These are phyloP conservation scores for Neurospora crassa DNA, from an alignment of 2,329 filamentous ascomycete species.

Conservation along the genomic window DNA sequence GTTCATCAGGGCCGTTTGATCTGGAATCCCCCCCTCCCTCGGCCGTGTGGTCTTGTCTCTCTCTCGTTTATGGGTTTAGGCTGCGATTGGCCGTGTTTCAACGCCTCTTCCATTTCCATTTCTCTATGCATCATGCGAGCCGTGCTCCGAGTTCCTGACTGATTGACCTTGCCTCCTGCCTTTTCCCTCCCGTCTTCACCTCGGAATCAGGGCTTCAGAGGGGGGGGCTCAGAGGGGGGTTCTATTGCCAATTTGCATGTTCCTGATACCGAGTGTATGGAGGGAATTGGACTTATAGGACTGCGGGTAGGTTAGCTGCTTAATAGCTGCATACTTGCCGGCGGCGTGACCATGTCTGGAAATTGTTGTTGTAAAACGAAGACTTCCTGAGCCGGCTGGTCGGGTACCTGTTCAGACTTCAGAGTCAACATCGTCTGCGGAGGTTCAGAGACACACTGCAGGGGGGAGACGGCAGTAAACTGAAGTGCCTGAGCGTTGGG, in stretches of 20 bases:
- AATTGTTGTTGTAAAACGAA: not conserved
- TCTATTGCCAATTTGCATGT: not conserved
- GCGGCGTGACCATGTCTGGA: not conserved
- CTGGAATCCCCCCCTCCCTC: not conserved
- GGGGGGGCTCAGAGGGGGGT: not conserved
- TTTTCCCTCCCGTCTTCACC: not conserved
- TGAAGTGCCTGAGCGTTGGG: not conserved
- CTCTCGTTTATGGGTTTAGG: not conserved
- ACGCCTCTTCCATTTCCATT: conserved; percentile 15
- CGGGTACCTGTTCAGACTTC: not conserved
- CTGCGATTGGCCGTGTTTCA: conserved; percentile 6
- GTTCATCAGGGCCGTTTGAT: not conserved
- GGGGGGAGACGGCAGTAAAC: not conserved
- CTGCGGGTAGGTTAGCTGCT: not conserved
- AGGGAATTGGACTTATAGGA: not conserved
- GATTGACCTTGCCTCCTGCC: not conserved
- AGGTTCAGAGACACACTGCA: not conserved
- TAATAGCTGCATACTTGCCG: not conserved
- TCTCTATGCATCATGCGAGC: conserved; percentile 19
- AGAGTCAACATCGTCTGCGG: not conserved
- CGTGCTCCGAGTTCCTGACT: conserved; percentile 13
- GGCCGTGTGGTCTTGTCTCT: not conserved
- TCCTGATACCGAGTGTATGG: not conserved
- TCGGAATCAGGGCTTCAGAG: not conserved
- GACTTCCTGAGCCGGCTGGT: not conserved